A percentile compares a stretch with the other conserved stretches of the same genome.
Conservation (phyloP, 768 basidiomycete species). For the Mycena kentingensis region DNA sequence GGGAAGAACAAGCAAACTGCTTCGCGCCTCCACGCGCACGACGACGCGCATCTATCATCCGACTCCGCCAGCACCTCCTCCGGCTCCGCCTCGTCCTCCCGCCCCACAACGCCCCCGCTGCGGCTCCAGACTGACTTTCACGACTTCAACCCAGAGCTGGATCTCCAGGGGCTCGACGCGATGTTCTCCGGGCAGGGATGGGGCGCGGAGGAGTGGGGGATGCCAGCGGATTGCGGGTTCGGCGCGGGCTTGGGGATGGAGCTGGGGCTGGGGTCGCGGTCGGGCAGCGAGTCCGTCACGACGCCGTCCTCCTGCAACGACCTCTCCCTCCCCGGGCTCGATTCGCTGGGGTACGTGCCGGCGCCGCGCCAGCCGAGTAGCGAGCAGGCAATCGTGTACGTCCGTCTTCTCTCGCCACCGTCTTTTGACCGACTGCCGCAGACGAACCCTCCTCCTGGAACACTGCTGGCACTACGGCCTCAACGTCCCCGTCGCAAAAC, state of each 20-base stretch:
- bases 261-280: no score
- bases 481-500: conserved; percentile 6
- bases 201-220: neutral
- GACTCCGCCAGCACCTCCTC: neutral
- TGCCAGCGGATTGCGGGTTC: neutral
- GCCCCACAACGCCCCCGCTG: neutral
- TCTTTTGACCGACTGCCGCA: neutral
- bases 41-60: neutral
- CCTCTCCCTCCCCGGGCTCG: no score
- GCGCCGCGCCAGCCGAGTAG: no score
- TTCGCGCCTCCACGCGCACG: no score
- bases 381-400: neutral
- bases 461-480: conserved; percentile 20
- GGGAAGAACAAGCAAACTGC: neutral
- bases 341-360: no score
- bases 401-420: neutral
- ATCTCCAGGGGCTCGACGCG: neutral
- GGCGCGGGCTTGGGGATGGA: neutral
- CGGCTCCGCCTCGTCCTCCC: neutral
- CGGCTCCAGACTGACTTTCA: neutral
- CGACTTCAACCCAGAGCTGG: neutral
- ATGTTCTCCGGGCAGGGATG: neutral
- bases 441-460: conserved; percentile 8
- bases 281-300: no score
- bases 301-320: no score